Evolutionary conservation across 805 yeast genomes (phyloP).

Genomic region (Tanozyma kutaoensis): DNA sequence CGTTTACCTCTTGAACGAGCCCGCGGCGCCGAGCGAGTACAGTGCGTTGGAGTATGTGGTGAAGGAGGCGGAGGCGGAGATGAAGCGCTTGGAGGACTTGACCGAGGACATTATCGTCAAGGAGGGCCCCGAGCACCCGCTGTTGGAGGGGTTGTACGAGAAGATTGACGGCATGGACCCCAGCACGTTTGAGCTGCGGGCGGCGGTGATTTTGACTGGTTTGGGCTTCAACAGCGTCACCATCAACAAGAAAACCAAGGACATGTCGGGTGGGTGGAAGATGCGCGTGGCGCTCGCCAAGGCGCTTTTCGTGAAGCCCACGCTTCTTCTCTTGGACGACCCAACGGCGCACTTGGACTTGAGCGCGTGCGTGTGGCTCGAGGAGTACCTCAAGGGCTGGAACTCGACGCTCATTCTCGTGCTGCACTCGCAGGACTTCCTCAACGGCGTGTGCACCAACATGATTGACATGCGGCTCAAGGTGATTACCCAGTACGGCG

Average conservation of each 20-base stretch:
- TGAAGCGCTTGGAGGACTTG: conserved; percentile 79
- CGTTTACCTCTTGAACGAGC: conserved; percentile 88
- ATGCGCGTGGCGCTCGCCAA: conserved; percentile 99
- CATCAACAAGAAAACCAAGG: conserved; percentile 87
- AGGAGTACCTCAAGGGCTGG: conserved; percentile 89
- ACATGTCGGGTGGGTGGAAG: conserved; percentile 99
- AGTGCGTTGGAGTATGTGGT: conserved; percentile 95
- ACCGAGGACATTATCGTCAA: conserved; percentile 82
- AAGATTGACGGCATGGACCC: conserved; percentile 95
- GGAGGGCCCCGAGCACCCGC: conserved; percentile 88
- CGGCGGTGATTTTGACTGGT: conserved; percentile 92
- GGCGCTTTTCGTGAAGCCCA: conserved; percentile 96
- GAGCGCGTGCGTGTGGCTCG: conserved; percentile 99
- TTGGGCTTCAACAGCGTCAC: conserved; percentile 86
- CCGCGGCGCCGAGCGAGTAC: conserved; percentile 87
- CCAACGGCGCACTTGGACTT: conserved; percentile 99
- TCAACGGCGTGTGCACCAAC: conserved; percentile 95
- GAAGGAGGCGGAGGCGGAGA: conserved; percentile 87
- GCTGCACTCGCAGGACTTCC: conserved; percentile 98
- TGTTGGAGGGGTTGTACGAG: conserved; percentile 83
- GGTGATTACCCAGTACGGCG: conserved; percentile 71
- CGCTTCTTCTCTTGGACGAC: conserved; percentile 86
- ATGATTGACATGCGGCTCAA: conserved; percentile 96
- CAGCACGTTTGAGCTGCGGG: conserved; percentile 88
- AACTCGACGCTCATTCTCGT: conserved; percentile 89